These are phyloP conservation scores for Peronosclerospora sorghi DNA, from an alignment of 352 stramenopile genomes.

Conservation along the genomic window DNA sequence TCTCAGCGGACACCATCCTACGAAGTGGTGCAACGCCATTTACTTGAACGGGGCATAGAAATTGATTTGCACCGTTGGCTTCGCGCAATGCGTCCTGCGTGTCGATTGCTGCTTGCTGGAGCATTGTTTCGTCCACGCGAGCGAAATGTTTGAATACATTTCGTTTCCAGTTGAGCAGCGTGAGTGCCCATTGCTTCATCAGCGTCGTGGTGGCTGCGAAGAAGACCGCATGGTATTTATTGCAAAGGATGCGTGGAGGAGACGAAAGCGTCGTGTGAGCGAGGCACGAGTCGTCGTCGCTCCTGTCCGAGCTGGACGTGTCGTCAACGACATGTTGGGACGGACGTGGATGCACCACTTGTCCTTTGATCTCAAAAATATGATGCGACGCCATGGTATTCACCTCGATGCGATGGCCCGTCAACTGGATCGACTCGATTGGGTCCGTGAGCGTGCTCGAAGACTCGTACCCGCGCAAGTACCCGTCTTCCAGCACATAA, in stretches of 20 bases:
- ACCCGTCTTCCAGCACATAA: slow-evolving; percentile 57
- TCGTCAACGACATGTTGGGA: slow-evolving; percentile 11
- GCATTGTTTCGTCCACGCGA: slow-evolving; percentile 3
- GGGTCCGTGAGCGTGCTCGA: slow-evolving; percentile 24
- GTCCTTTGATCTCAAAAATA: slow-evolving; percentile 48
- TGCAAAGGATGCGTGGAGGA: slow-evolving; percentile 1
- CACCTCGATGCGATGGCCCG: slow-evolving; percentile 42
- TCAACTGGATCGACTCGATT: slow-evolving; percentile 51
- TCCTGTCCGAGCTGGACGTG: slow-evolving; percentile 23
- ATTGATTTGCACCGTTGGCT: slow-evolving; percentile 17
- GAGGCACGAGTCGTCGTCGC: slow-evolving; percentile 11
- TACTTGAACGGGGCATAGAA: slow-evolving; percentile 17
- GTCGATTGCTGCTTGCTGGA: slow-evolving; percentile 13
- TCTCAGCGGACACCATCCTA: not conserved
- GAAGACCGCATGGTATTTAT: slow-evolving; percentile 28
- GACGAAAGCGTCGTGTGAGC: slow-evolving; percentile 1
- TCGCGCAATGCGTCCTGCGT: slow-evolving; percentile 28
- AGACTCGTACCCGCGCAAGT: slow-evolving; percentile 35
- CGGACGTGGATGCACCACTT: slow-evolving; percentile 2
- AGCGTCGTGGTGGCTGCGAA: slow-evolving; percentile 41
- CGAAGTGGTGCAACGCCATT: not conserved
- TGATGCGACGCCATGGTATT: slow-evolving; percentile 54
- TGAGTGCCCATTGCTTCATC: slow-evolving; percentile 37
- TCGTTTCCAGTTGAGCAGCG: slow-evolving; percentile 63
- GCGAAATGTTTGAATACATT: slow-evolving; percentile 35